Base-by-base conservation (phyloP, 176 grass and related monocot genomes). In the Oryza longistaminata region DNA sequence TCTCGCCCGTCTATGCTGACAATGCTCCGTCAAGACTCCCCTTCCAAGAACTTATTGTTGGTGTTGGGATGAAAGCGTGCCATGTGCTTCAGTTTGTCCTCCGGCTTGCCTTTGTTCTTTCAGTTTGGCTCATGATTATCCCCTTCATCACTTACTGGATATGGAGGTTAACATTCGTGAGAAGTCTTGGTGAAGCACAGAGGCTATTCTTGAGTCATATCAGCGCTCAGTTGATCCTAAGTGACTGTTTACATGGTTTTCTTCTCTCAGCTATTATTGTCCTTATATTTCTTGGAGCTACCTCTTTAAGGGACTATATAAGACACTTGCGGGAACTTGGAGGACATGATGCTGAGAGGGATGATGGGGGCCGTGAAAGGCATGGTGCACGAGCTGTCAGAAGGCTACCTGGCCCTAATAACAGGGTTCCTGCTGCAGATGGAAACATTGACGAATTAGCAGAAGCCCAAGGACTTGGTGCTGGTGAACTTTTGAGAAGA, bases 121-220 rank as follows among this genome's bases (percentile, higher is more conserved):
- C 97, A 44, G 93, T 99, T 77, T 99, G 97, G 97, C 97, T 99
- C 39, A 89, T 99, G 78, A 94, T 96, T 85, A 99, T 99, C 91
- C 97, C 97, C 25, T 99, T 99, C 75, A 99, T 99, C 64, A 99
- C 97, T 33, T 99, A 95, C 45, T 99, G 97, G 97, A 99, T 99
- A 85, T 95, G 97, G 84, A 88, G 93, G 49, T 55, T 99, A 64
- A 96, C 97, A 62, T 94, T 99, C 77, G 97, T 99, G 50, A 92
- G 97, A 78, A 94, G 86, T 86, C 75, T 99, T 26, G 93, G 93
- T 42, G 97, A 99, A 92, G 97, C 97, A 12, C 93, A 99, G 50
- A 85, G 91, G 82, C 79, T 99, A 22, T 99, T 99, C 86, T 81
- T 99, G 71, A 96, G 91, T 55, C 97, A 99, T 68, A 88, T 99